phyloP scores from a whole-genome alignment of 768 basidiomycete species.

The Boletus tomentosulus region DNA sequence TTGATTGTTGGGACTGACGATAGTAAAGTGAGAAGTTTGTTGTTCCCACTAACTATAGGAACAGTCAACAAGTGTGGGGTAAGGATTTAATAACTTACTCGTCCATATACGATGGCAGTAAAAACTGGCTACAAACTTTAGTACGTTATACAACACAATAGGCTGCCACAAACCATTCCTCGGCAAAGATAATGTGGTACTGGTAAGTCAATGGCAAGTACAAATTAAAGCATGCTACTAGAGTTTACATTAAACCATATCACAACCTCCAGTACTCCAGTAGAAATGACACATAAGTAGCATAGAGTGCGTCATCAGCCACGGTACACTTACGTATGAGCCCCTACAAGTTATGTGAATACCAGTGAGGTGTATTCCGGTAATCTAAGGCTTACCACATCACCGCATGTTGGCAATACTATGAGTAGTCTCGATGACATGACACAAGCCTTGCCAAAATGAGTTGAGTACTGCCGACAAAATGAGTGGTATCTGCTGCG shows the following conservation, averaged over 20 bases:
- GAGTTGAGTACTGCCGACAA: neutral
- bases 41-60: conserved; percentile 14
- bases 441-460: neutral
- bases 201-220: conserved; percentile 1
- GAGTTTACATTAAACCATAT: conserved; percentile 2
- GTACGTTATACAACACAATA: neutral
- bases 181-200: neutral
- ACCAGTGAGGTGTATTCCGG: neutral
- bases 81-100: conserved; percentile 1
- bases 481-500: conserved; percentile 2
- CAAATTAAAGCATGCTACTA: no score
- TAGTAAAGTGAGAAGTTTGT: conserved; percentile 6
- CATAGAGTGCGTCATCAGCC: neutral
- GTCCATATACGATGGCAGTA: conserved; percentile 15
- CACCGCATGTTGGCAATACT: neutral
- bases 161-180: conserved; percentile 7
- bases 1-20: conserved; percentile 5
- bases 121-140: conserved; percentile 3
- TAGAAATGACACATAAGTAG: neutral
- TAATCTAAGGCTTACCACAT: neutral
- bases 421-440: neutral
- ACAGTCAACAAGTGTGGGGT: neutral
- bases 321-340: neutral
- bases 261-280: neutral
- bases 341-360: conserved; percentile 6